Evolutionary conservation across 2,329 filamentous ascomycete genomes (phyloP), one percentile per base, ranked within the genome.

Genomic region (Penicillium oxalicum): DNA sequence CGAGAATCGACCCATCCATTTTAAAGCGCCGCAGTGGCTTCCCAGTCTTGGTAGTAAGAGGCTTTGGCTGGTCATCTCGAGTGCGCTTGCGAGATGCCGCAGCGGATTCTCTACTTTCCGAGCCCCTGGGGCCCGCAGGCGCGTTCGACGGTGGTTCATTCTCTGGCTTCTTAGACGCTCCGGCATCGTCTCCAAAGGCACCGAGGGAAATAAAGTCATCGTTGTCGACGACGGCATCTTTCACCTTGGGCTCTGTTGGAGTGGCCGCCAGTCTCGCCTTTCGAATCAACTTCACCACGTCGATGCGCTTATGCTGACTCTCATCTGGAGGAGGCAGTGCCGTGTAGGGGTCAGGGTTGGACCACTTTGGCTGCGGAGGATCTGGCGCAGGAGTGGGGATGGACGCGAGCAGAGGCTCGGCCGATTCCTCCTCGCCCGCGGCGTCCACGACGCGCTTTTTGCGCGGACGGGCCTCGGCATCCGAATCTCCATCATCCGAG

Each of bases 261-360:
- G 45, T 54, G 3, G 74, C 70, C 34, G 84, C 80, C 32, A 90
- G 75, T 41, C 91, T 87, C 2, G 91, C 88, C 64, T 95, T 96
- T 58, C 91, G 84, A 58, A 97, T 96, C 52, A 95, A 70, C 61
- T 94, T 88, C 33, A 97, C 88, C 35, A 96, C 85, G 57, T 96
- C 90, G 57, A 83, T 84, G 68, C 86, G 89, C 70, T 93, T 94
- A 18, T 80, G 78, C 35, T 80, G 77, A 4, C 74, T 76, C 47
- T 90, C 86, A 55, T 91, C 86, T 0, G 84, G 81, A 5, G 89
- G 90, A 7, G 91, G 91, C 8, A 95, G 75, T 2, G 82, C 87
- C 5, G 88, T 95, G 69, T 97, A 96, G 0, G 91, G 90, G 65
- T 97, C 91, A 3, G 91, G 91, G 59, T 97, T 97, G 4, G 90